These are phyloP conservation scores for Mycena crocata DNA, from an alignment of 768 basidiomycete genomes.

Conservation along the genomic window DNA sequence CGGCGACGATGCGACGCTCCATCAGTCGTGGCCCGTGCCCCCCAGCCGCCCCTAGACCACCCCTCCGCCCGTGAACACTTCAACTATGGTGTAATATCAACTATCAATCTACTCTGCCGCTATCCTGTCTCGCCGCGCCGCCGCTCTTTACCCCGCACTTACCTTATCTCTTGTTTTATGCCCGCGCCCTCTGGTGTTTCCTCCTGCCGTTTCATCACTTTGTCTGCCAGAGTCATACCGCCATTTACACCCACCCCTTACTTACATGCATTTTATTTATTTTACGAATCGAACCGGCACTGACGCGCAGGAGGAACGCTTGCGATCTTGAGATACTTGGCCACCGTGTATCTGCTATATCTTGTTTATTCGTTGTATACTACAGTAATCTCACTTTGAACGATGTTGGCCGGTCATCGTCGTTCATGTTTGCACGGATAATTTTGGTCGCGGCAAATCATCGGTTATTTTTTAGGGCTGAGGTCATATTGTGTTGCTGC, in stretches of 20 bases:
- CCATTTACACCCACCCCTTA: background rate
- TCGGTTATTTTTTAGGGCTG: constrained; percentile 2
- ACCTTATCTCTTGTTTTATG: constrained; percentile 13
- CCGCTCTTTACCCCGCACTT: background rate
- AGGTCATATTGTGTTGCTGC: no score
- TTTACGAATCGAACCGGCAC: constrained; percentile 1
- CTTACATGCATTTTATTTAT: constrained; percentile 14
- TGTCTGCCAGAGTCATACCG: constrained; percentile 17
- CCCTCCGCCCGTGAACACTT: no score
- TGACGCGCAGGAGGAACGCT: constrained; percentile 1
- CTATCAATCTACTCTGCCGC: background rate
- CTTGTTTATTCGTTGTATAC: constrained; percentile 26
- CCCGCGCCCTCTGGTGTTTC: constrained; percentile 9
- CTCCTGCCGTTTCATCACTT: background rate
- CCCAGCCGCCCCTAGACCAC: constrained; percentile 19
- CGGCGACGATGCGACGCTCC: constrained; percentile 24
- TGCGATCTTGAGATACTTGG: constrained; percentile 6
- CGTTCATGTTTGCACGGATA: no score
- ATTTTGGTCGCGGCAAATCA: no score
- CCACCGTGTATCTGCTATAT: constrained; percentile 13
- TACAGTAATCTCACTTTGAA: constrained; percentile 17
- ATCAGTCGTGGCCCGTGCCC: constrained; percentile 33
- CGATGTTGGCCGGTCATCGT: constrained; percentile 25
- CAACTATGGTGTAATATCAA: background rate
- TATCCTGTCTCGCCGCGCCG: constrained; percentile 7